These are phyloP conservation scores for Fusarium temperatum DNA, from an alignment of 2,329 filamentous ascomycete species.

Conservation along the genomic window DNA sequence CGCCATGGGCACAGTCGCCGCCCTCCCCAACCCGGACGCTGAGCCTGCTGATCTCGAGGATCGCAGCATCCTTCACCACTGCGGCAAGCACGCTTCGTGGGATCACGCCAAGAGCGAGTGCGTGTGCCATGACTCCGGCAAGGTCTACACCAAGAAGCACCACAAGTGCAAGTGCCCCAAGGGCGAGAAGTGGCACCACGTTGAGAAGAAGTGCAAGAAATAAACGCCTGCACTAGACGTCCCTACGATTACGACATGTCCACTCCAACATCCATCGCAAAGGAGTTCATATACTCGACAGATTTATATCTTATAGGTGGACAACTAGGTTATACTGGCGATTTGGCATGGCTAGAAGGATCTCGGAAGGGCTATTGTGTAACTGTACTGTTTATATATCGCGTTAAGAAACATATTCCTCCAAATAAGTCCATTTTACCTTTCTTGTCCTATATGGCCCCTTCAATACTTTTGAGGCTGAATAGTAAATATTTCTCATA, in stretches of 20 bases:
- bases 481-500: neutral
- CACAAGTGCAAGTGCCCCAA: slow-evolving; percentile 24
- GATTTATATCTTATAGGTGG: accelerated
- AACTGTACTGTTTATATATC: neutral
- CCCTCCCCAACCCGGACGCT: slow-evolving; percentile 12
- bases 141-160: slow-evolving; percentile 7
- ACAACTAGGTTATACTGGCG: accelerated
- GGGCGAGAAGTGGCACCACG: slow-evolving; percentile 24
- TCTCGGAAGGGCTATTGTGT: accelerated
- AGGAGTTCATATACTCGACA: too few species aligned
- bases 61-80: slow-evolving; percentile 19
- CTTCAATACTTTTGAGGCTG: neutral
- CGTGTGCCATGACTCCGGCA: slow-evolving; percentile 17
- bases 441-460: accelerated
- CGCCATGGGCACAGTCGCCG: slow-evolving; percentile 10
- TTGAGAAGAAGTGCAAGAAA: slow-evolving; percentile 21
- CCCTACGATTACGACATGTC: neutral
- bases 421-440: accelerated
- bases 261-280: neutral
- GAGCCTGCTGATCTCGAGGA: neutral
- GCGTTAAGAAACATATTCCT: neutral
- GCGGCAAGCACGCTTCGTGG: slow-evolving; percentile 12
- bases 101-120: neutral
- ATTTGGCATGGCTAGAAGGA: neutral
- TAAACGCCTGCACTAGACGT: neutral